These are phyloP conservation scores for Mycothermus thermophilus DNA, from an alignment of 495 filamentous ascomycete genomes.

Conservation along the genomic window DNA sequence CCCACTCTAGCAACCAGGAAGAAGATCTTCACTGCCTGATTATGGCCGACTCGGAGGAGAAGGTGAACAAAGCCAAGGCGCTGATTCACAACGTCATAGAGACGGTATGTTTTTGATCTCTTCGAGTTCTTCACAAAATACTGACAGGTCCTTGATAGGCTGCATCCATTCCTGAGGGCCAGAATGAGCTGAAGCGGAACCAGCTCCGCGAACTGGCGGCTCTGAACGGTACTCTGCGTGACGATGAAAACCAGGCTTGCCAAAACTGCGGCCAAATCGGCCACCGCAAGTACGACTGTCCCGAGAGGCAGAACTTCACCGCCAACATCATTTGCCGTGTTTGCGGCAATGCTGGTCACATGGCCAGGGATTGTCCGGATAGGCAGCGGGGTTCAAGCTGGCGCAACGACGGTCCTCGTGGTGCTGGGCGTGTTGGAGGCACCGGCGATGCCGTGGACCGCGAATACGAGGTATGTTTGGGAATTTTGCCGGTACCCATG, in stretches of 20 bases:
- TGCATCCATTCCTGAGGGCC: slow-evolving; percentile 93
- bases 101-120: slow-evolving; percentile 53
- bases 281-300: slow-evolving; percentile 97
- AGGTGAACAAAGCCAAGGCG: slow-evolving; percentile 96
- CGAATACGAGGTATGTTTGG: slow-evolving; percentile 66
- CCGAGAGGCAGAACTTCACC: slow-evolving; percentile 93
- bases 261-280: slow-evolving; percentile 99
- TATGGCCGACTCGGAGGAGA: slow-evolving; percentile 98
- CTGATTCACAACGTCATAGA: slow-evolving; percentile 96
- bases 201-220: slow-evolving; percentile 94
- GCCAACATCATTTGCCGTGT: slow-evolving; percentile 98
- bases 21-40: slow-evolving; percentile 97
- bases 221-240: slow-evolving; percentile 92
- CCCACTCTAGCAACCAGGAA: slow-evolving; percentile 98
- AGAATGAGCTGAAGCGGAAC: slow-evolving; percentile 96
- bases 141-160: slow-evolving; percentile 47
- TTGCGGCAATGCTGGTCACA: slow-evolving; percentile 50
- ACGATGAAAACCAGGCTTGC: slow-evolving; percentile 98
- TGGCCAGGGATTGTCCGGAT: slow-evolving; percentile 59
- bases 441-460: slow-evolving; percentile 85
- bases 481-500: no score
- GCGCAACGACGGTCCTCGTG: slow-evolving; percentile 58
- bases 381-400: slow-evolving; percentile 78
- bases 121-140: slow-evolving; percentile 1
- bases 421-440: slow-evolving; percentile 52